These are phyloP conservation scores for Dioscorea alata DNA, from an alignment of 106 monocot species.

Conservation along the genomic window DNA sequence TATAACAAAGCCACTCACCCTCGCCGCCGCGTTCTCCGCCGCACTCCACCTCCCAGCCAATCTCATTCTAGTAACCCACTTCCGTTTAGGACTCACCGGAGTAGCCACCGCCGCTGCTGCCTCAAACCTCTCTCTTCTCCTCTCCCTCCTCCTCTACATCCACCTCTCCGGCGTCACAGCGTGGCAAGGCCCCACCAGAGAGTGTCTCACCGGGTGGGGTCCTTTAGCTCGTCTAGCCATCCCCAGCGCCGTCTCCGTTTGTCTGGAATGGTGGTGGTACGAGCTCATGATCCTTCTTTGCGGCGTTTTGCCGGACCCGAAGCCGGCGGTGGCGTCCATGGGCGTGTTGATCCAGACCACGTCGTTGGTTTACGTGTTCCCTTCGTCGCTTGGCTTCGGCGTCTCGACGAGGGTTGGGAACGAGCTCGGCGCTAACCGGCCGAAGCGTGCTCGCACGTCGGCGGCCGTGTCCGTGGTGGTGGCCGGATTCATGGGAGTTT, in stretches of 20 bases:
- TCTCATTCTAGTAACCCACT: neutral
- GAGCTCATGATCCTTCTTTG: constrained; percentile 11
- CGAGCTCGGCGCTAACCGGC: constrained; percentile 9
- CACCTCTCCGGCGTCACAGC: neutral
- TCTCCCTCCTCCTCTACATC: constrained; percentile 5
- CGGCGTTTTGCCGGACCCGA: constrained; percentile 5
- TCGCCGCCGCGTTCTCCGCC: constrained; percentile 7
- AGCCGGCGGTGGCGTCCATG: constrained; percentile 10
- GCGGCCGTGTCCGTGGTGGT: neutral
- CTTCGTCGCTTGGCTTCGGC: constrained; percentile 10
- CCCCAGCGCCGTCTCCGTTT: constrained; percentile 11
- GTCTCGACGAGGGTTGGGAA: constrained; percentile 5
- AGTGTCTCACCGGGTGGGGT: constrained; percentile 9
- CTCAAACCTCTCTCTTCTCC: neutral
- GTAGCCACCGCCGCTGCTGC: constrained; percentile 5
- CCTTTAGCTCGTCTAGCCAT: constrained; percentile 1
- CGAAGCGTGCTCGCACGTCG: neutral
- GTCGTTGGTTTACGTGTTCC: constrained; percentile 8
- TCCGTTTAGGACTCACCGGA: neutral
- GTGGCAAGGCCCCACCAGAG: neutral
- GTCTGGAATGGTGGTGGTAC: constrained; percentile 16
- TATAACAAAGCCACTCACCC: neutral
- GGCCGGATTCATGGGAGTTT: neutral
- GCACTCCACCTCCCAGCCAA: neutral
- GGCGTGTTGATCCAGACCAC: constrained; percentile 9